Evolutionary conservation across 768 basidiomycete genomes (phyloP), one percentile per base, ranked within the genome.

Genomic region (Podaxis sp.): DNA sequence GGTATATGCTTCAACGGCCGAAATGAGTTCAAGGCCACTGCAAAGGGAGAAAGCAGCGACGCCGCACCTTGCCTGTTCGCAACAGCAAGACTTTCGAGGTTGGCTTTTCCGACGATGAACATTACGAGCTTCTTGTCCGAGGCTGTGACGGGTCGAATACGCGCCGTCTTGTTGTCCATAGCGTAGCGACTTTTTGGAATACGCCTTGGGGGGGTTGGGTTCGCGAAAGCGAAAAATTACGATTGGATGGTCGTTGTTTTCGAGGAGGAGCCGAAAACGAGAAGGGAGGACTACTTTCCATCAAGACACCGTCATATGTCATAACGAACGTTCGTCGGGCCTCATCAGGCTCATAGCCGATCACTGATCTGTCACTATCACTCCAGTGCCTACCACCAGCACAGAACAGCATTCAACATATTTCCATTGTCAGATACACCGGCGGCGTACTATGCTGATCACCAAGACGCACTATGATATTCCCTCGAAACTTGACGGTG

Each of bases 381-480:
- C 15, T 46, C 43, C 17, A 17, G 15, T 46, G 17, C 40, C 40
- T 41, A 41, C 15, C 17, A 3, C 40, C 40, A 41, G 40, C 40
- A 41, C 17, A 41, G 17, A 41, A 41, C 12, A 41, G 7, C 17
- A 41, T 41, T 4, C 40, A 41, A 41, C 40, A 41, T 9, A 12
- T 3, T 41, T 41, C 40, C 40, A 41, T n/a, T n/a, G 40, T 15
- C 40, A 13, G 17, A 17, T 15, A 17, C 19, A 17, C n/a, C 2
- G 9, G 11, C 22, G 15, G 11, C n/a, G 19, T 11, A 24, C 22
- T 58, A 96, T 98, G 95, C 80, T 96, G 65, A 86, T 96, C 81
- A 84, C 83, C 63, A 91, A 90, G 68, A 85, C 87, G 15, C 85
- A 84, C 74, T 80, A 89, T 69, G 94, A 96, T 69, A 74, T 97